Evolutionary conservation across 352 stramenopile genomes (phyloP).

Genomic region (Phytopythium ostracodes): DNA sequence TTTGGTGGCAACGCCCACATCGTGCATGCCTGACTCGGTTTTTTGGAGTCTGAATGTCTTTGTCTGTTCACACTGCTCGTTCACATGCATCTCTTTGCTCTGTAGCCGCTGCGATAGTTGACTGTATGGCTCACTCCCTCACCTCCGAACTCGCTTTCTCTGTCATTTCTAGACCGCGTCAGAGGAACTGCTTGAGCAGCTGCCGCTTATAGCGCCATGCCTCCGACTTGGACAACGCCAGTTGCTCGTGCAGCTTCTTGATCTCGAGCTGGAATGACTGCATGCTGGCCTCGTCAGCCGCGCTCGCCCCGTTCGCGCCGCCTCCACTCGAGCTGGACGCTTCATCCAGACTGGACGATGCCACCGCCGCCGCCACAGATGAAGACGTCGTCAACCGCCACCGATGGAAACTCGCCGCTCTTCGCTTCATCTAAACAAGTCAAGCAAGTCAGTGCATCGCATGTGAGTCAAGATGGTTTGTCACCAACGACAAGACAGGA

Average conservation of each 20-base stretch:
- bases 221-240: slow-evolving; percentile 64
- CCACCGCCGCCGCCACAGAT: neutral
- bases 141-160: neutral
- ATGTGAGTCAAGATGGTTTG: neutral
- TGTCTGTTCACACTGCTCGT: neutral
- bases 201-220: slow-evolving; percentile 76
- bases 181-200: slow-evolving; percentile 71
- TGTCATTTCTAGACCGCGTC: neutral
- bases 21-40: neutral
- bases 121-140: neutral
- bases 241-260: slow-evolving; percentile 61
- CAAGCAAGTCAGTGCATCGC: neutral
- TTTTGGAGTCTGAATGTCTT: neutral
- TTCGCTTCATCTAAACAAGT: slow-evolving; percentile 29
- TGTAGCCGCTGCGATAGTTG: too few species aligned
- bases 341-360: neutral
- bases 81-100: neutral
- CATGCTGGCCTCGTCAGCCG: slow-evolving; percentile 22
- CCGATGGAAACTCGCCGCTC: slow-evolving; percentile 27
- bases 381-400: slow-evolving; percentile 20
- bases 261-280: slow-evolving; percentile 56
- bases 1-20: neutral
- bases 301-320: slow-evolving; percentile 1
- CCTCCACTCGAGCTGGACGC: neutral
- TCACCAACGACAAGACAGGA: neutral